These are phyloP conservation scores for Blastocystis sp. DNA, from an alignment of 352 stramenopile genomes.

Conservation along the genomic window DNA sequence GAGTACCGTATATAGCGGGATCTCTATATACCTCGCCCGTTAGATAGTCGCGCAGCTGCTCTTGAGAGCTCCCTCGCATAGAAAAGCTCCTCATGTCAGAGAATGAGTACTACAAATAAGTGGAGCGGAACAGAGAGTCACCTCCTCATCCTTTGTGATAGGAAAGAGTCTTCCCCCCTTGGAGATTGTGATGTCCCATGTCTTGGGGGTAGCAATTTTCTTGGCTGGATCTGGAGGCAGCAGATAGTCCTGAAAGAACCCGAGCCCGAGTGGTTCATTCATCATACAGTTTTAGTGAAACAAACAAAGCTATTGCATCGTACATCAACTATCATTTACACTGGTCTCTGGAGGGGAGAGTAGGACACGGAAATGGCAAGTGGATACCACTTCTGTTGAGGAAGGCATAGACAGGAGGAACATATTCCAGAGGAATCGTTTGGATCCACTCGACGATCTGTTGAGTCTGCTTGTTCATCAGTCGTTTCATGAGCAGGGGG, in stretches of 20 bases:
- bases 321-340: not conserved
- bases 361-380: conserved; percentile 27
- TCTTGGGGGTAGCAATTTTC: not conserved
- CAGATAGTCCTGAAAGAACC: conserved; percentile 16
- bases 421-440: conserved; percentile 40
- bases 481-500: not conserved
- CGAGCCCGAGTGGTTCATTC: not conserved
- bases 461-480: not conserved
- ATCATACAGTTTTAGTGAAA: not conserved
- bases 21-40: conserved; percentile 13
- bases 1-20: conserved; percentile 4
- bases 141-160: not conserved
- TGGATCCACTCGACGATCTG: conserved; percentile 11
- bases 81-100: conserved; percentile 26
- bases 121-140: not conserved
- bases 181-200: not conserved
- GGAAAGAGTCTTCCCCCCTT: not conserved
- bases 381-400: not conserved
- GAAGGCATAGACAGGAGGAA: not conserved
- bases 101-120: conserved; percentile 6
- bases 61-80: not conserved
- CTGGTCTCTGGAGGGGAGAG: not conserved
- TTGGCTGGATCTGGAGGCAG: not conserved
- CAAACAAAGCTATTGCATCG: not conserved
- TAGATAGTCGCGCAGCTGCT: conserved; percentile 13